Evolutionary conservation across 176 grass and related monocot species (phyloP), one percentile per base, ranked within the genome.

Genomic region (Zoysia pacifica): DNA sequence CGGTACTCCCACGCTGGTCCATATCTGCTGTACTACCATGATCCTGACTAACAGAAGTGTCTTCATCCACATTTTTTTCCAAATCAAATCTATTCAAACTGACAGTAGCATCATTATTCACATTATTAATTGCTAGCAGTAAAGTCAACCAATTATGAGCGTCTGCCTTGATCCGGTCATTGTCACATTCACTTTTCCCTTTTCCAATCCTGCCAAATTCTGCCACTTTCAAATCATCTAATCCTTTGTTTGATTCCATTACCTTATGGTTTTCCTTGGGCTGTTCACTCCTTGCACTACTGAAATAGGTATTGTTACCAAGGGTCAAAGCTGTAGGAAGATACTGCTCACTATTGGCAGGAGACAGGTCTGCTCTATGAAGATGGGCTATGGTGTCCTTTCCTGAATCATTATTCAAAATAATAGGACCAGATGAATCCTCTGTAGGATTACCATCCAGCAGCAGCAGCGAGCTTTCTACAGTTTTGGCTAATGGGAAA

Each of bases 321-420:
- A 89, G 87, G 70, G 87, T 89, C 82, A 89, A 70, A 82, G 82
- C 67, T 82, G 87, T 89, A 77, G 67, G 78, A 67, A 82, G 67
- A 89, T 65, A 82, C 47, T 85, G 87, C 45, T 89, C 87, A 61
- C 73, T 51, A 56, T 78, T 46, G 37, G 77, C 78, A 52, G 60
- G 60, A 73, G 36, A 38, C 3, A 45, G 43, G 42, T 81, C 72
- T 3, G 53, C n/a, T 50, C 66, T 81, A 70, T 71, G 49, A 81
- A 72, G 66, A 85, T 81, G 51, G 61, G 67, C 66, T 82, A 51
- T 39, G 59, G 36, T 2, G 4, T 41, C 43, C 61, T 61, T 73
- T 70, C 49, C 65, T 51, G 77, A 19, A 72, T 52, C 61, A 85
- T 52, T 72, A 81, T 77, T 81, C 48, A 71, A 84, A 59, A 76